phyloP scores from a whole-genome alignment of 2,329 filamentous ascomycete species.

The Calonectria naviculata region DNA sequence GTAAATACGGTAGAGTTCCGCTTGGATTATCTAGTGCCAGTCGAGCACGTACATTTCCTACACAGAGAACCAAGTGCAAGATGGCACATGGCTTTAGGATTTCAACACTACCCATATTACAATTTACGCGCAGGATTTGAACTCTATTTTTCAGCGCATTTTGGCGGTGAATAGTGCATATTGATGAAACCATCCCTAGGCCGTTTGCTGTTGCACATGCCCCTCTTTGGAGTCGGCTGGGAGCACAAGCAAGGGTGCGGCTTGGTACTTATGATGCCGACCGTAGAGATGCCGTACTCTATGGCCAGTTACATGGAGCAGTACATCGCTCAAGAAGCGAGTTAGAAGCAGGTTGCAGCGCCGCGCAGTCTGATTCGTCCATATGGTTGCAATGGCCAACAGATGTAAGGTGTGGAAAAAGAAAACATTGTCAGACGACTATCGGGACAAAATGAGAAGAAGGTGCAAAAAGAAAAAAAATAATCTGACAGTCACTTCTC shows the following conservation, averaged over 20 bases:
- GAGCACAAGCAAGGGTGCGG: background rate
- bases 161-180: constrained; percentile 1
- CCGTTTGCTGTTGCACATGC: background rate
- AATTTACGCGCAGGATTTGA: background rate
- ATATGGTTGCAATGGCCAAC: background rate
- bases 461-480: background rate
- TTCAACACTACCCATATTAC: background rate
- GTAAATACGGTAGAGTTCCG: too few relatives aligned
- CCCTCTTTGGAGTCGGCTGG: background rate
- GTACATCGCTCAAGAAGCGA: background rate
- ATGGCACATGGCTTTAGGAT: background rate
- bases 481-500: background rate
- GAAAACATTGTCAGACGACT: background rate
- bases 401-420: background rate
- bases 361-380: background rate
- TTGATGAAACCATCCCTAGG: background rate
- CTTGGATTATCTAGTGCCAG: background rate
- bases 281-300: background rate
- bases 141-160: background rate
- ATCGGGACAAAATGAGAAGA: background rate
- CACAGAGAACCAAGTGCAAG: background rate
- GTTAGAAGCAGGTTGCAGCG: background rate
- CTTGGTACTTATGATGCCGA: background rate
- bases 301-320: background rate
- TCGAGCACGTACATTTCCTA: background rate